These are phyloP conservation scores for Oryza meyeriana DNA, from an alignment of 176 grass and related monocot genomes.

Conservation along the genomic window DNA sequence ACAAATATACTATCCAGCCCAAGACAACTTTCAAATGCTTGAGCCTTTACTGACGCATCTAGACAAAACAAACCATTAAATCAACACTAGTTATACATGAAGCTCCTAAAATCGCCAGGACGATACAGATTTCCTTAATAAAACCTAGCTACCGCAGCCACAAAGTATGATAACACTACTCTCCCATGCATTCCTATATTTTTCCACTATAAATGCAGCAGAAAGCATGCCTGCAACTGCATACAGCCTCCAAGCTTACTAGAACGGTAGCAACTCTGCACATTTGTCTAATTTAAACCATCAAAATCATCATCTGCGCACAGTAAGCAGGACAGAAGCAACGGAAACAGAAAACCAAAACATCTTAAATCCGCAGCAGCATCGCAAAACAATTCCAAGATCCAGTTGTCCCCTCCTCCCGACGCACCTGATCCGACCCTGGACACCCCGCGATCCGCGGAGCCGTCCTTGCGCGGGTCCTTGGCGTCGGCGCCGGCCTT, in stretches of 20 bases:
- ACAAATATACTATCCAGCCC: not conserved
- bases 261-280: not conserved
- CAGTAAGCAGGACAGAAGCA: not conserved
- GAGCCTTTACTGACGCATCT: not conserved
- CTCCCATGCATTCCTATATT: not conserved
- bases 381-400: slow-evolving; percentile 14
- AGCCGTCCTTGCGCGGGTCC: slow-evolving; percentile 46
- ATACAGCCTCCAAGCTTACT: not conserved
- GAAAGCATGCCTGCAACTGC: not conserved
- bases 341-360: not conserved
- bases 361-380: not conserved
- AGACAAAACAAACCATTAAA: not conserved
- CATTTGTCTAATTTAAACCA: not conserved
- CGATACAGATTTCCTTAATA: not conserved
- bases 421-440: slow-evolving; percentile 64
- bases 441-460: slow-evolving; percentile 33
- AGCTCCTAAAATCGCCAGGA: not conserved
- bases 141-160: not conserved
- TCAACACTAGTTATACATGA: not conserved
- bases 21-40: slow-evolving; percentile 5
- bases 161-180: not conserved
- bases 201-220: not conserved
- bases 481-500: slow-evolving; percentile 25
- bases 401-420: not conserved
- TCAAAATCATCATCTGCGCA: not conserved